Evolutionary conservation across 345 rosid genomes (phyloP).

Genomic region (Eucalyptus curtisii): DNA sequence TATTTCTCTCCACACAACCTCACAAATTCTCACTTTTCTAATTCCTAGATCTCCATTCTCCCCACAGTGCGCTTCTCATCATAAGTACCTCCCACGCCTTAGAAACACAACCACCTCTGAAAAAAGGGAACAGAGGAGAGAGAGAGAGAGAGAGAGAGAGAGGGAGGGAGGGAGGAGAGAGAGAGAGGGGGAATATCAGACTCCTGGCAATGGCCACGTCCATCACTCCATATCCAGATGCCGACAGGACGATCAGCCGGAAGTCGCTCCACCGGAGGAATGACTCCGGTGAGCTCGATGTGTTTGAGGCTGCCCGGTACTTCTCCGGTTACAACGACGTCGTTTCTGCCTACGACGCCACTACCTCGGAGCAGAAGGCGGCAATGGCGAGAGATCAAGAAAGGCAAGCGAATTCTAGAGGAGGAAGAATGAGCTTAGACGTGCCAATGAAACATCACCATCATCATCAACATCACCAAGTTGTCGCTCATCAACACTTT

Average conservation of each 20-base stretch:
- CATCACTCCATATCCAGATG: slow-evolving; percentile 38
- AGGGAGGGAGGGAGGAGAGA: neutral
- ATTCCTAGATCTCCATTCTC: neutral
- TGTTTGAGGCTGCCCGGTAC: slow-evolving; percentile 82
- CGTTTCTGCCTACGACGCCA: slow-evolving; percentile 4
- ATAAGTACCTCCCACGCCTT: neutral
- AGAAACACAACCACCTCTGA: neutral
- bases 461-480: slow-evolving; percentile 8
- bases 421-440: slow-evolving; percentile 64
- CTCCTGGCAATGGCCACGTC: slow-evolving; percentile 30
- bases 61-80: neutral
- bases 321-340: slow-evolving; percentile 56
- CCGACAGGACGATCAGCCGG: slow-evolving; percentile 22
- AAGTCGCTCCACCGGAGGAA: slow-evolving; percentile 39
- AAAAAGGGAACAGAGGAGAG: neutral
- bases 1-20: neutral
- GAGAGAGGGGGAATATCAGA: neutral
- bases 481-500: neutral
- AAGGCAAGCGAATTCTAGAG: slow-evolving; percentile 25
- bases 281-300: slow-evolving; percentile 75
- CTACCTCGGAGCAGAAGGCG: slow-evolving; percentile 17
- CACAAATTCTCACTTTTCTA: neutral
- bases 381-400: slow-evolving; percentile 18
- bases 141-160: neutral
- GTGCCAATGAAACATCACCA: slow-evolving; percentile 28